Percentiles rank a stretch among this genome's conserved stretches.
phyloP scores from a whole-genome alignment of 2,329 filamentous ascomycete genomes.

The Fusarium sp. region DNA sequence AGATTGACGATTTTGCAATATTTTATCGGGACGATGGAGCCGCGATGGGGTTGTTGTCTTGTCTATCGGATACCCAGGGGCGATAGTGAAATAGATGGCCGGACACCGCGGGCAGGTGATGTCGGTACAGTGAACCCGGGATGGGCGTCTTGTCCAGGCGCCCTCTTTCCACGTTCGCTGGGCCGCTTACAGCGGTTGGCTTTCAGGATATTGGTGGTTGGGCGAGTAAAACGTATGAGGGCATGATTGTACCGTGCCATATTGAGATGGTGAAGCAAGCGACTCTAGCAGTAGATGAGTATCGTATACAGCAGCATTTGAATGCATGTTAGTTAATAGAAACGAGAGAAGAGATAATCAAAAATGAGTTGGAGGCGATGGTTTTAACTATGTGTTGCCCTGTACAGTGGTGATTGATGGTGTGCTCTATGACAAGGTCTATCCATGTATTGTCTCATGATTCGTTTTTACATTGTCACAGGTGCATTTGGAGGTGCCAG shows the following conservation, averaged over 20 bases:
- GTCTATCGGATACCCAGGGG: slow-evolving; percentile 44
- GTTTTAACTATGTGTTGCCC: too few species aligned
- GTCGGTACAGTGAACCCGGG: slow-evolving; percentile 29
- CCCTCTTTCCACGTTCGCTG: slow-evolving; percentile 20
- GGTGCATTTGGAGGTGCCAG: too few species aligned
- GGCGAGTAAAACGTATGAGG: slow-evolving; percentile 33
- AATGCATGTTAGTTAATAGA: slow-evolving; percentile 39
- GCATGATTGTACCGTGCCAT: slow-evolving; percentile 11
- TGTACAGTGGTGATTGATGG: neutral
- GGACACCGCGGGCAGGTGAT: slow-evolving; percentile 35
- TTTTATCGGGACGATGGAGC: slow-evolving; percentile 36
- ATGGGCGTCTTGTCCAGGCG: slow-evolving; percentile 7
- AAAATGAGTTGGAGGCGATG: neutral
- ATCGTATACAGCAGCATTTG: slow-evolving; percentile 29
- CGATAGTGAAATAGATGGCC: slow-evolving; percentile 40
- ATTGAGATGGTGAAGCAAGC: slow-evolving; percentile 27
- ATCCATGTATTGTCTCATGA: neutral
- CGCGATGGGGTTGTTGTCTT: slow-evolving; percentile 41
- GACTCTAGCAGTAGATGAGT: slow-evolving; percentile 23
- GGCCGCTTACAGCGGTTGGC: slow-evolving; percentile 27
- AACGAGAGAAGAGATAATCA: slow-evolving; percentile 11
- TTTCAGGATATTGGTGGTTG: slow-evolving; percentile 36
- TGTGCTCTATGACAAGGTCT: too few species aligned
- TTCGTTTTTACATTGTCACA: neutral
- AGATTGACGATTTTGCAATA: slow-evolving; percentile 39